Evolutionary conservation across 2,329 filamentous ascomycete species (phyloP), one percentile per base, ranked within the genome.

Genomic region (Trichoderma hamatum): DNA sequence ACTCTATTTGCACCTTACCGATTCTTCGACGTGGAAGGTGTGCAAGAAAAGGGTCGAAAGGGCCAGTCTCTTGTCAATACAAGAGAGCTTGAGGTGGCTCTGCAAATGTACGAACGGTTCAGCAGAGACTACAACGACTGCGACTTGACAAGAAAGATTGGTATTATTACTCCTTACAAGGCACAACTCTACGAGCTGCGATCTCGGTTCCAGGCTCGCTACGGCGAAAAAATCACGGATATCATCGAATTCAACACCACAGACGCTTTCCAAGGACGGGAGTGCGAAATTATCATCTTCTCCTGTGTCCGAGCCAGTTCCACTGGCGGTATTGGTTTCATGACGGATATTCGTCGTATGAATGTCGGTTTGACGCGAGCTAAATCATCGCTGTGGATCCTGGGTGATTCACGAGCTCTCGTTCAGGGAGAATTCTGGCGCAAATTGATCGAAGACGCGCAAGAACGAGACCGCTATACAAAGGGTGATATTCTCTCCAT

Each of bases 281-380:
- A 99, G 80, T 96, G 94, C 76, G 96, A 99, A 77, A 91, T 99
- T 72, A 98, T 99, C 79, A 98, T 99, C 72, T 99, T 99, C 83
- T 98, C 96, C 51, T 99, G 96, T 79, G 96, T 99, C 71, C 90
- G 96, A 82, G 95, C 96, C 26, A 95, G 92, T 34, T 88, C 92
- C n/a, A 92, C 91, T 9, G 92, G 92, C n/a, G 94, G 95, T 75
- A 97, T 99, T 76, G 96, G 96, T 85, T 99, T 99, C 88, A 91
- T 99, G 87, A 92, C 93, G 67, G 96, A 99, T 78, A 97, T 99
- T 76, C 90, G 96, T 70, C 95, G 96, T 85, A 98, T 99, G 96
- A 99, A 99, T 80, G 96, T 99, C 76, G 96, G 96, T 82, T 85
- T 99, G 70, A 99, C 96, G 26, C 91, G 96, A 84, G 96, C 96